Evolutionary conservation across 2,329 filamentous ascomycete genomes (phyloP), one percentile per base, ranked within the genome.

Genomic region (Scedosporium aurantiacum): DNA sequence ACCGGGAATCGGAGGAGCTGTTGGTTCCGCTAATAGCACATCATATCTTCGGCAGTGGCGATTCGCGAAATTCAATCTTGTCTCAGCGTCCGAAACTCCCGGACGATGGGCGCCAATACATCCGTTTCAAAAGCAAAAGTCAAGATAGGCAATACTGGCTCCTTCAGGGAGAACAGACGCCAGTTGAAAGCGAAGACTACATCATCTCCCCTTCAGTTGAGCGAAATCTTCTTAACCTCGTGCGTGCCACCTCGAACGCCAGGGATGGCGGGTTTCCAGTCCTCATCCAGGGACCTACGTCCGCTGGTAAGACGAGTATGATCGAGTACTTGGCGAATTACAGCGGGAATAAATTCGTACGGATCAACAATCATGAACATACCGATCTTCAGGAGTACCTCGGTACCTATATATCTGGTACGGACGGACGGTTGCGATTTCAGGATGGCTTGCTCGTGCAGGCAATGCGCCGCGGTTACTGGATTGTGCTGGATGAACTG

Each of bases 291-390:
- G 94, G 94, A 3, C 94, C 95, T 12, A 99, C 94, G 0, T 99
- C 95, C 4, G 90, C 93, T 12, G 94, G 94, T 65, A 99, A 99
- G 75, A 99, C 94, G 0, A 97, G 93, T 73, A 99, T 99, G 94
- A 96, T 99, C 50, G 93, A 97, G 73, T 97, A 96, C 71, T 81
- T 99, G 43, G 93, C 95, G n/a, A 94, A 96, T 69, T 88, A 90
- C 61, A 97, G 91, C 32, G 94, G 95, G 3, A 96, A 99, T 71
- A 94, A 90, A 69, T 99, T 97, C 70, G 91, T 99, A 52, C 86
- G 94, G 63, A 99, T 99, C 78, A 99, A 99, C 76, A 99, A 99
- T 67, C 94, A 99, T 73, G 95, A 99, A 70, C 94, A 99, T 70
- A 99, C 94, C 0, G 94, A 99, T 72, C 78, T 99, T 43, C 94